Evolutionary conservation across 2,329 filamentous ascomycete species (phyloP).

Genomic region (Cytospora leucostoma): DNA sequence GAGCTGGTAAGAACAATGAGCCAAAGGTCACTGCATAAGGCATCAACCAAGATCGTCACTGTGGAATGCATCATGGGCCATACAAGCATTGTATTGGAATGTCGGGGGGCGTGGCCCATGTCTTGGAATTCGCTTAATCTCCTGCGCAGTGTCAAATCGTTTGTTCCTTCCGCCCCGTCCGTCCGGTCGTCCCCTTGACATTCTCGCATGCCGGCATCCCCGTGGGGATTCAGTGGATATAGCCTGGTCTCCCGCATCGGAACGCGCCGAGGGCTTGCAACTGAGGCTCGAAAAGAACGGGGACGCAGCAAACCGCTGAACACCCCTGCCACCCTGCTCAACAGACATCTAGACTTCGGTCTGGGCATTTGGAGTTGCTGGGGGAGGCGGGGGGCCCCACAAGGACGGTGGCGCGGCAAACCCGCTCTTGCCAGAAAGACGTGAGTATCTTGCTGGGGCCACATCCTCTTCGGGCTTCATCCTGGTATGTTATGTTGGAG

Average conservation of each 20-base stretch:
- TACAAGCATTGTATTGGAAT: no score
- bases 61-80: no score
- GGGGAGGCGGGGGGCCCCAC: not conserved
- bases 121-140: not conserved
- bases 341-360: not conserved
- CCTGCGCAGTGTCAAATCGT: not conserved
- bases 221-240: not conserved
- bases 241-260: not conserved
- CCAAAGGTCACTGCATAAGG: no score
- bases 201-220: slow-evolving; percentile 1
- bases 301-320: not conserved
- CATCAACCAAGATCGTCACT: no score
- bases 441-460: not conserved
- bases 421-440: not conserved
- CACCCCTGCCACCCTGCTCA: not conserved
- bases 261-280: not conserved
- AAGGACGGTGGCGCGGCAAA: slow-evolving; percentile 12
- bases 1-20: no score
- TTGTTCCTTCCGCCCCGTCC: not conserved
- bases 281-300: not conserved
- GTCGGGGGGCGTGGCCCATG: not conserved
- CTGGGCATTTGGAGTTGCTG: not conserved
- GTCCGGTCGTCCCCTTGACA: not conserved
- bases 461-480: not conserved
- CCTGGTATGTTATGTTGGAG: slow-evolving; percentile 7